Conservation (phyloP, 805 yeast species). For the Starmera quercuum region DNA sequence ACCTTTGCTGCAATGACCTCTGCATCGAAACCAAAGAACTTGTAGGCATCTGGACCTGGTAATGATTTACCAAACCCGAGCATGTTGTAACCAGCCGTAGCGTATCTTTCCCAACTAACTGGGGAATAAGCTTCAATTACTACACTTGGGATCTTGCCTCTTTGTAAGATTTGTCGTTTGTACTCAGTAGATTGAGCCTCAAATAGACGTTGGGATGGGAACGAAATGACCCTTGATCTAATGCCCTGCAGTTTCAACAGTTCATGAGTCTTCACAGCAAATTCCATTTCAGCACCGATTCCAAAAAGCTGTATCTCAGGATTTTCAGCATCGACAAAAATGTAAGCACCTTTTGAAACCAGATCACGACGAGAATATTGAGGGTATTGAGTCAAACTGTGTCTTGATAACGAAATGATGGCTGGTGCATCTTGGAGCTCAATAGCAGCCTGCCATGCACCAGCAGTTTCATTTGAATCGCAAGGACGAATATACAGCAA, state of each 20-base stretch:
- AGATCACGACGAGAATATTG: conserved; percentile 13
- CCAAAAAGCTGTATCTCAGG: conserved; percentile 21
- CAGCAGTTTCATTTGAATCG: conserved; percentile 45
- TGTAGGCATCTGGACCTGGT: conserved; percentile 25
- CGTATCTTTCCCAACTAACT: conserved; percentile 29
- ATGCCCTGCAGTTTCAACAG: conserved; percentile 19
- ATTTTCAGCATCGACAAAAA: conserved; percentile 14
- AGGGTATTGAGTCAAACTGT: conserved; percentile 20
- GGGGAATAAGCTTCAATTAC: conserved; percentile 28
- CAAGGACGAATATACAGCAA: conserved; percentile 43
- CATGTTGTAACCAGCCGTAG: conserved; percentile 27
- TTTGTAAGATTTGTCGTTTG: conserved; percentile 16
- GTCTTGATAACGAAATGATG: conserved; percentile 23
- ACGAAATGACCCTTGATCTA: conserved; percentile 20
- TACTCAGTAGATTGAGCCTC: conserved; percentile 22
- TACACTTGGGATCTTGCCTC: conserved; percentile 22
- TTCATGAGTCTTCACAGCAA: conserved; percentile 22
- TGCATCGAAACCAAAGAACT: conserved; percentile 23
- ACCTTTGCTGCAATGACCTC: conserved; percentile 21
- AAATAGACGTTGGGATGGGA: conserved; percentile 25
- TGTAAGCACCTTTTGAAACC: conserved; percentile 23
- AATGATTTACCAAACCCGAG: conserved; percentile 26
- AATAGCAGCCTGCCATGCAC: conserved; percentile 31
- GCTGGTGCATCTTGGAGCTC: conserved; percentile 13
- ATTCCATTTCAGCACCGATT: conserved; percentile 22